Conservation (phyloP, 2,329 filamentous ascomycete species). For the Alternaria atra region DNA sequence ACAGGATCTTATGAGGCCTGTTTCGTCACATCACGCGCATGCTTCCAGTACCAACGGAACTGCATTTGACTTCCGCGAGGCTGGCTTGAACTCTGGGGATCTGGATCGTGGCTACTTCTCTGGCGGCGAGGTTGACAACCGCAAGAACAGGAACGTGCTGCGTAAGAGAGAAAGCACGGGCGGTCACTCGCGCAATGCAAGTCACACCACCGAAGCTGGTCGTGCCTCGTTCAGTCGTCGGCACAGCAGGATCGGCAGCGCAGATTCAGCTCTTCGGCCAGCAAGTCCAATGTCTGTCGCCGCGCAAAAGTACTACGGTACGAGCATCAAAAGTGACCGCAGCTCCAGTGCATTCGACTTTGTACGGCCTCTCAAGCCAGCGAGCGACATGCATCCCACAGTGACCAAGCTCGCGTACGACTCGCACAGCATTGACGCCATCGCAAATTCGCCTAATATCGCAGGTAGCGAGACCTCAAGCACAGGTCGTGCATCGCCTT, state of each 20-base stretch:
- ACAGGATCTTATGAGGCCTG: constrained; percentile 40
- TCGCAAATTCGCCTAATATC: constrained; percentile 51
- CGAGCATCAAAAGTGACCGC: constrained; percentile 44
- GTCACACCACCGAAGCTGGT: constrained; percentile 67
- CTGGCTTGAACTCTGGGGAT: constrained; percentile 58
- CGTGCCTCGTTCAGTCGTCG: constrained; percentile 70
- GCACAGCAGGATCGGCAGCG: constrained; percentile 81
- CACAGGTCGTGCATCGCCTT: constrained; percentile 57
- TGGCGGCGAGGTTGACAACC: constrained; percentile 80
- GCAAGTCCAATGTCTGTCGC: constrained; percentile 63
- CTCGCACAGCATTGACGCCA: constrained; percentile 56
- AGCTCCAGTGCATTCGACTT: constrained; percentile 60
- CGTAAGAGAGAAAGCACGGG: constrained; percentile 72
- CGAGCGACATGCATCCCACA: constrained; percentile 59
- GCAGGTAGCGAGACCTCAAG: constrained; percentile 61
- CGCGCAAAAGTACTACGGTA: constrained; percentile 74
- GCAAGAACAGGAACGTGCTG: constrained; percentile 75
- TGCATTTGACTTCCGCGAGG: constrained; percentile 37
- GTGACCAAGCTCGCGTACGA: constrained; percentile 66
- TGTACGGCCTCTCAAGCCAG: constrained; percentile 51
- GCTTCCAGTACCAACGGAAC: constrained; percentile 42
- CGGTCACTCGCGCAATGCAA: constrained; percentile 74
- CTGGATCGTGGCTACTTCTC: constrained; percentile 93
- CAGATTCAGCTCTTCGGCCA: constrained; percentile 74
- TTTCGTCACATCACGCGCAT: constrained; percentile 46